These are phyloP conservation scores for Dendrobium huoshanense DNA, from an alignment of 106 monocot genomes.

Conservation along the genomic window DNA sequence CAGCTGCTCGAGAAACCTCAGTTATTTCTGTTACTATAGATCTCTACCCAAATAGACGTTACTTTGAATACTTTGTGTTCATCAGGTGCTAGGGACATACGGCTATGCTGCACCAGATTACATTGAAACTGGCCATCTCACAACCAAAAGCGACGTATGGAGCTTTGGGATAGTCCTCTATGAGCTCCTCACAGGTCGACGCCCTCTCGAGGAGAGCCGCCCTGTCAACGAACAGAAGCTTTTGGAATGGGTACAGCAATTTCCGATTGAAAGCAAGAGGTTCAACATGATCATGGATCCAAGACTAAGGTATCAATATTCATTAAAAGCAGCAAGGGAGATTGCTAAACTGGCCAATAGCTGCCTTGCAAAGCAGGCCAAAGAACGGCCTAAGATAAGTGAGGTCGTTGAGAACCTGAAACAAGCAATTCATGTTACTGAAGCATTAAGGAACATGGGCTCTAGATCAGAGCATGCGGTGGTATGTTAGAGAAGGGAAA, in stretches of 20 bases:
- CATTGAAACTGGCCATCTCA: slow-evolving; percentile 24
- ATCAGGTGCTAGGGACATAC: slow-evolving; percentile 19
- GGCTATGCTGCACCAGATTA: slow-evolving; percentile 27
- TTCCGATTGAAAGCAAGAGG: slow-evolving; percentile 16
- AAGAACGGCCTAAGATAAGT: slow-evolving; percentile 22
- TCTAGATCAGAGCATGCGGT: not conserved
- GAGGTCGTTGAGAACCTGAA: slow-evolving; percentile 19
- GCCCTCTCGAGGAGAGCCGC: slow-evolving; percentile 10
- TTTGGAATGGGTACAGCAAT: slow-evolving; percentile 20
- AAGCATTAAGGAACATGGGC: not conserved
- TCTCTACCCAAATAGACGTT: not conserved
- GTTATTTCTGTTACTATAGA: not conserved
- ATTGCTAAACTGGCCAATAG: slow-evolving; percentile 19
- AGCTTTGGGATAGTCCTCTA: slow-evolving; percentile 28
- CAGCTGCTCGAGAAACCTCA: too few species aligned
- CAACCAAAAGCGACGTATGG: slow-evolving; percentile 20
- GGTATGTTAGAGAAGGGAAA: not conserved
- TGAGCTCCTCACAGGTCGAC: slow-evolving; percentile 23
- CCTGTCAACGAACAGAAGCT: slow-evolving; percentile 17
- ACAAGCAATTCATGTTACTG: not conserved
- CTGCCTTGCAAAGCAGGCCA: slow-evolving; percentile 18
- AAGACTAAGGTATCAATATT: slow-evolving; percentile 20
- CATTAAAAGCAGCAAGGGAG: slow-evolving; percentile 19
- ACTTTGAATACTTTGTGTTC: not conserved
- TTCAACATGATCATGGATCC: slow-evolving; percentile 35